These are phyloP conservation scores for Mrakia gelida DNA, from an alignment of 768 basidiomycete genomes.

Conservation along the genomic window DNA sequence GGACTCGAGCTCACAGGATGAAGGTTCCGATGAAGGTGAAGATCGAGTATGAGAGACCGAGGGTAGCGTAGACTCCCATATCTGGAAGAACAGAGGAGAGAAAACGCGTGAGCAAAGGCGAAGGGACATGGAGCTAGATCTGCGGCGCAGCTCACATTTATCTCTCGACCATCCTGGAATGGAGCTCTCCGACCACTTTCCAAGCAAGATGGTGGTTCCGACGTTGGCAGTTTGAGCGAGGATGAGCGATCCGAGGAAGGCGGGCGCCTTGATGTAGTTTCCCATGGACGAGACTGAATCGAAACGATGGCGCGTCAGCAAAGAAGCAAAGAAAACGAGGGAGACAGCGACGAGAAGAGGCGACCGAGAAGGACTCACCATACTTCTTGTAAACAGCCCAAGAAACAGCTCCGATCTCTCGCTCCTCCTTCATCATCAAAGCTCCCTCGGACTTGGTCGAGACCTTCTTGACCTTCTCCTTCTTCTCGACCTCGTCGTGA, in stretches of 20 bases:
- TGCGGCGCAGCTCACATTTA: background rate
- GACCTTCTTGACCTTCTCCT: slow-evolving; percentile 14
- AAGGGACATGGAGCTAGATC: too few species aligned
- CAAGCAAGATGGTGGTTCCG: slow-evolving; percentile 63
- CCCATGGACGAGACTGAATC: slow-evolving; percentile 52
- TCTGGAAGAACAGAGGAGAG: background rate
- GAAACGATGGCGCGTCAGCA: slow-evolving; percentile 45
- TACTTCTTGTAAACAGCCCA: background rate
- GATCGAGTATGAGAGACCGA: slow-evolving; percentile 21
- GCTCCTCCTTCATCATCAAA: slow-evolving; percentile 29
- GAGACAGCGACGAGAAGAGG: background rate
- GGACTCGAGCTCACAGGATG: background rate
- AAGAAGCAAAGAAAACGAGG: background rate
- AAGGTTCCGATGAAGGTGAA: slow-evolving; percentile 24
- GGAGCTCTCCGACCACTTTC: slow-evolving; percentile 37
- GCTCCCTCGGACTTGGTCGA: slow-evolving; percentile 7
- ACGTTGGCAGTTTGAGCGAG: slow-evolving; percentile 56
- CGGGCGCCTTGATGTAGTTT: slow-evolving; percentile 49
- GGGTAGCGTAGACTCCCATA: slow-evolving; percentile 22
- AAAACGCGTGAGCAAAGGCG: background rate
- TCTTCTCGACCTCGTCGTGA: background rate
- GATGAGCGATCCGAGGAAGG: slow-evolving; percentile 50
- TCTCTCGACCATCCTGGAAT: slow-evolving; percentile 21
- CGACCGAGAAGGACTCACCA: too few species aligned
- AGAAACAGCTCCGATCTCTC: slow-evolving; percentile 17